Conservation (phyloP, 2,329 filamentous ascomycete species). For the Scopulariopsis brevicaulis region DNA sequence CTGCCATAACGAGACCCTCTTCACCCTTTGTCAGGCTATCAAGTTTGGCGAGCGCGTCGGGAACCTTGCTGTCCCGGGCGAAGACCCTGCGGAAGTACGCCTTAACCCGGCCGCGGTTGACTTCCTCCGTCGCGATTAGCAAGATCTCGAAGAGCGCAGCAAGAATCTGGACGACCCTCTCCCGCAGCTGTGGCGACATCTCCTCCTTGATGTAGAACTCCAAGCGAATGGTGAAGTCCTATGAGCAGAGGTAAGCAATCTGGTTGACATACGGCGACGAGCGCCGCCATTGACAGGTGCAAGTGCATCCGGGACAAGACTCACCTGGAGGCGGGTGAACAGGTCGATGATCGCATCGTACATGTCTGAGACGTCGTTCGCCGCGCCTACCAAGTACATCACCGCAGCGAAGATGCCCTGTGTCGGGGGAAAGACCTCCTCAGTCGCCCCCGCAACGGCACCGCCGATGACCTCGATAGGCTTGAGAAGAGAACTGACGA, state of each 20-base stretch:
- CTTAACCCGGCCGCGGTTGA: conserved; percentile 26
- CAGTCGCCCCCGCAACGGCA: conserved; percentile 21
- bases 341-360: conserved; percentile 33
- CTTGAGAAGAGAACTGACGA: conserved; percentile 11
- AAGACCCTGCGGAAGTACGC: conserved; percentile 27
- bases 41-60: conserved; percentile 25
- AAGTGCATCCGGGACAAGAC: background rate
- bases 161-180: conserved; percentile 28
- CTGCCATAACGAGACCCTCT: conserved; percentile 28
- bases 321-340: conserved; percentile 26
- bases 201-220: conserved; percentile 25
- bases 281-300: too few species aligned
- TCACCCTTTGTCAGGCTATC: conserved; percentile 28
- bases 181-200: conserved; percentile 23
- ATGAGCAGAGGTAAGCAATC: background rate
- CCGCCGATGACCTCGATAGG: conserved; percentile 28
- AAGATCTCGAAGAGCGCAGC: conserved; percentile 32
- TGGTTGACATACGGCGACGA: background rate
- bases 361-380: conserved; percentile 28
- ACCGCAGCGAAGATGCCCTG: conserved; percentile 29
- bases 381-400: conserved; percentile 28
- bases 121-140: conserved; percentile 27
- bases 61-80: conserved; percentile 25
- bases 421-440: conserved; percentile 26
- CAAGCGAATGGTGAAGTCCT: conserved; percentile 29